Evolutionary conservation across 2,329 filamentous ascomycete species (phyloP).

Genomic region (Colletotrichum gigasporum): DNA sequence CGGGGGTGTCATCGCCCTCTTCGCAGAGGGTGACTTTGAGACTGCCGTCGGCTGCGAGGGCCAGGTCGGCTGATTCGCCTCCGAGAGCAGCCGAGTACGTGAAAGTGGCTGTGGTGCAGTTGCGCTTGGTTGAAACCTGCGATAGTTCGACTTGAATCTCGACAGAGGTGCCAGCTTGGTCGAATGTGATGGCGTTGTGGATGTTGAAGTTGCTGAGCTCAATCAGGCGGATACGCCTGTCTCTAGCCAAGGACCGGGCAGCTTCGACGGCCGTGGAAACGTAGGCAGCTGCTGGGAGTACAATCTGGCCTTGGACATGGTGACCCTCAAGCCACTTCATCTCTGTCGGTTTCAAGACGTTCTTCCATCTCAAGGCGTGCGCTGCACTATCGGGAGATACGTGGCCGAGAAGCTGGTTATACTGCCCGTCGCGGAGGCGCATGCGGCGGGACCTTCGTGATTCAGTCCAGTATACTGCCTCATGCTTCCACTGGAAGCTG

Average conservation of each 20-base stretch:
- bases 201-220: slow-evolving; percentile 41
- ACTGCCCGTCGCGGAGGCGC: slow-evolving; percentile 38
- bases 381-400: background rate
- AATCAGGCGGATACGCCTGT: slow-evolving; percentile 32
- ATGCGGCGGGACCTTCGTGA: slow-evolving; percentile 32
- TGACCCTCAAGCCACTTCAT: slow-evolving; percentile 43
- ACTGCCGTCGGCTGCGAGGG: slow-evolving; percentile 31
- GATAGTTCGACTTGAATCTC: background rate
- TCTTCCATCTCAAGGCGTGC: slow-evolving; percentile 21
- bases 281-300: slow-evolving; percentile 50
- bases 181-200: slow-evolving; percentile 38
- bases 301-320: slow-evolving; percentile 33
- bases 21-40: background rate
- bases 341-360: slow-evolving; percentile 25
- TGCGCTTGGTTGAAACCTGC: background rate
- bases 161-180: slow-evolving; percentile 18
- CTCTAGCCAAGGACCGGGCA: slow-evolving; percentile 1
- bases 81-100: background rate
- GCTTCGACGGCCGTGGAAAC: slow-evolving; percentile 44
- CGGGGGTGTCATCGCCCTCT: background rate
- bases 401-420: slow-evolving; percentile 44
- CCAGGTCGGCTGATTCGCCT: slow-evolving; percentile 35
- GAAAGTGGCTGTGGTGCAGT: background rate
- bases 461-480: slow-evolving; percentile 41
- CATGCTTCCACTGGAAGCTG: slow-evolving; percentile 52